These are phyloP conservation scores for Citeromyces hawaiiensis DNA, from an alignment of 1,139 yeast species.

Conservation along the genomic window DNA sequence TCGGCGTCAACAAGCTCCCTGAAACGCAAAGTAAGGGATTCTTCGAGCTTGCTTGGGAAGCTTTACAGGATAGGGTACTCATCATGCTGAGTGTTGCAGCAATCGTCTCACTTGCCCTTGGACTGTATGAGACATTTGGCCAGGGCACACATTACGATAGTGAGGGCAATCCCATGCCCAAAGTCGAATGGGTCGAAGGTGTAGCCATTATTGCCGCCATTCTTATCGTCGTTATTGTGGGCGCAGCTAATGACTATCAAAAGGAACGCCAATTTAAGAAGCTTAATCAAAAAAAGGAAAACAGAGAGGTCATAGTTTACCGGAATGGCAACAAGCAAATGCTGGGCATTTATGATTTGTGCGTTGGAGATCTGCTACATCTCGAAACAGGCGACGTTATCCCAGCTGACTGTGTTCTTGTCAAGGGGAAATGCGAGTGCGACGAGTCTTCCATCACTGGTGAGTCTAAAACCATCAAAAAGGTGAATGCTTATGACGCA, in stretches of 20 bases:
- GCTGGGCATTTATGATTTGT: conserved; percentile 59
- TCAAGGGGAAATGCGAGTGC: conserved; percentile 73
- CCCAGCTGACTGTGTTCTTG: conserved; percentile 75
- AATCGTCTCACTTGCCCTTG: conserved; percentile 74
- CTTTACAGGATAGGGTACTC: conserved; percentile 84
- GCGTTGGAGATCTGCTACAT: conserved; percentile 76
- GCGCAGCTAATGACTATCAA: conserved; percentile 91
- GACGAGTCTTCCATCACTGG: conserved; percentile 94
- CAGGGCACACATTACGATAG: conserved; percentile 67
- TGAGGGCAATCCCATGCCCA: conserved; percentile 62
- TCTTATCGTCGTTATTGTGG: conserved; percentile 79
- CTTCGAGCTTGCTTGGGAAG: conserved; percentile 59
- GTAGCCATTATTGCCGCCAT: conserved; percentile 94
- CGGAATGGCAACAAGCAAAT: conserved; percentile 60
- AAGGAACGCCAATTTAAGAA: conserved; percentile 89
- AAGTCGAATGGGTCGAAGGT: conserved; percentile 97
- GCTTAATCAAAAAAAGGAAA: conserved; percentile 78
- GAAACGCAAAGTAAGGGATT: conserved; percentile 56
- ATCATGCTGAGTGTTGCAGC: conserved; percentile 81
- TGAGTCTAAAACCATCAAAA: conserved; percentile 73
- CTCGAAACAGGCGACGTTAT: conserved; percentile 91
- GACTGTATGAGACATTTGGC: conserved; percentile 86
- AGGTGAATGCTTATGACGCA: conserved; percentile 42
- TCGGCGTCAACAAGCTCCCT: conserved; percentile 65
- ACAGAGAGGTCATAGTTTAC: conserved; percentile 64